A percentile compares a stretch with the other conserved stretches of the same genome.
Conservation (phyloP, 495 filamentous ascomycete species). For the Choiromyces venosus region DNA sequence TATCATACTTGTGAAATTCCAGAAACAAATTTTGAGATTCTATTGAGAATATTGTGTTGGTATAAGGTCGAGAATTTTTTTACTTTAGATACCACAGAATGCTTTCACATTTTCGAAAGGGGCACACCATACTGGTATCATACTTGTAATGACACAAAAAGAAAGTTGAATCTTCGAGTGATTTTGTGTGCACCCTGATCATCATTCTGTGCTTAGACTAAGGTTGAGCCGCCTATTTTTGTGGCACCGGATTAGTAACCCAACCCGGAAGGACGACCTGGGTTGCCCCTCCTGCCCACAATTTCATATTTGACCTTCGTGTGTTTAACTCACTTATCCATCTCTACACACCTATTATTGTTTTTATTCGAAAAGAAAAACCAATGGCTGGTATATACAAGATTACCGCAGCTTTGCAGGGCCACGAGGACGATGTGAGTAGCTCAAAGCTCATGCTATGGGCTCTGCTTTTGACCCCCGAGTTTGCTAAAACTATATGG, state of each 20-base stretch:
- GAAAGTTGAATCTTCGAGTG: neutral
- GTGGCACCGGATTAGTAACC: neutral
- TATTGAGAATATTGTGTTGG: neutral
- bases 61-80: neutral
- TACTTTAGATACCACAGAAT: neutral
- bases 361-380: neutral
- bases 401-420: slow-evolving; percentile 72
- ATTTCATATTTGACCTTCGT: neutral
- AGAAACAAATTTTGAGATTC: neutral
- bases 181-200: neutral
- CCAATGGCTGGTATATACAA: slow-evolving; percentile 60
- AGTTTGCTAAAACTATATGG: slow-evolving; percentile 17
- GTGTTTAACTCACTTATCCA: neutral
- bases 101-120: neutral
- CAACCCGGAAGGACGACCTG: slow-evolving; percentile 11
- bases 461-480: slow-evolving; percentile 19
- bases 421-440: slow-evolving; percentile 78
- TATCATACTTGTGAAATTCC: neutral
- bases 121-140: neutral
- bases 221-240: neutral
- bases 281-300: slow-evolving; percentile 24
- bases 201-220: neutral
- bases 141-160: neutral
- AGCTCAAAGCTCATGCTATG: slow-evolving; percentile 5
- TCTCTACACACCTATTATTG: neutral